Evolutionary conservation across 257 asterid species (phyloP).

Genomic region (Anisodus tanguticus): DNA sequence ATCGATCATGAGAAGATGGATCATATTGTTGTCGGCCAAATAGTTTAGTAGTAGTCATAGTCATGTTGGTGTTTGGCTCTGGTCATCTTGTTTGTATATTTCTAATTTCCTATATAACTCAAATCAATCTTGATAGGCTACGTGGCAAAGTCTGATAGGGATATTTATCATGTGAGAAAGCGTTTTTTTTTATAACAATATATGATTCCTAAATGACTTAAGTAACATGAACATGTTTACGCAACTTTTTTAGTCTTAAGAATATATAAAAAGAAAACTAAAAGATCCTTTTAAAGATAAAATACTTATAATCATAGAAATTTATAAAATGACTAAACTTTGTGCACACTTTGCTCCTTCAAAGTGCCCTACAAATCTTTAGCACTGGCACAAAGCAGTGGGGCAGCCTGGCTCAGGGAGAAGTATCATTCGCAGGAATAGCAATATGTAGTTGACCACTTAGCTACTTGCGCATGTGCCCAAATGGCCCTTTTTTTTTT

Average conservation of each 20-base stretch:
- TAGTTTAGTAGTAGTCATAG: background rate
- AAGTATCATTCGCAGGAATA: background rate
- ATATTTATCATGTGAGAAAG: too few species aligned
- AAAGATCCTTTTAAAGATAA: too few species aligned
- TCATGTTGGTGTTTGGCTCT: background rate
- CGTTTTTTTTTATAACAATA: too few species aligned
- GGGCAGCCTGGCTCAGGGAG: constrained; percentile 1
- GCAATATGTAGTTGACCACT: background rate
- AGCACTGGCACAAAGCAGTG: background rate
- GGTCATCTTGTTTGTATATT: background rate
- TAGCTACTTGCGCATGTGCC: background rate
- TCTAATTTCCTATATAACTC: background rate
- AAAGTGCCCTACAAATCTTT: background rate
- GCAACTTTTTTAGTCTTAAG: too few species aligned
- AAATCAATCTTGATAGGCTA: background rate
- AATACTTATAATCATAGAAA: too few species aligned
- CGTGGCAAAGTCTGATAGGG: background rate
- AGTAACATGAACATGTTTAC: too few species aligned
- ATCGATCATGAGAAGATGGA: too few species aligned
- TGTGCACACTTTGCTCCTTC: background rate
- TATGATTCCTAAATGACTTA: too few species aligned
- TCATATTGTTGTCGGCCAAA: too few species aligned
- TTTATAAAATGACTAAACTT: background rate
- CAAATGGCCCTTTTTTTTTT: background rate
- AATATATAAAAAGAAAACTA: too few species aligned